These are phyloP conservation scores for Plasmodium coatneyi DNA, from an alignment of 169 alveolate genomes.

Conservation along the genomic window DNA sequence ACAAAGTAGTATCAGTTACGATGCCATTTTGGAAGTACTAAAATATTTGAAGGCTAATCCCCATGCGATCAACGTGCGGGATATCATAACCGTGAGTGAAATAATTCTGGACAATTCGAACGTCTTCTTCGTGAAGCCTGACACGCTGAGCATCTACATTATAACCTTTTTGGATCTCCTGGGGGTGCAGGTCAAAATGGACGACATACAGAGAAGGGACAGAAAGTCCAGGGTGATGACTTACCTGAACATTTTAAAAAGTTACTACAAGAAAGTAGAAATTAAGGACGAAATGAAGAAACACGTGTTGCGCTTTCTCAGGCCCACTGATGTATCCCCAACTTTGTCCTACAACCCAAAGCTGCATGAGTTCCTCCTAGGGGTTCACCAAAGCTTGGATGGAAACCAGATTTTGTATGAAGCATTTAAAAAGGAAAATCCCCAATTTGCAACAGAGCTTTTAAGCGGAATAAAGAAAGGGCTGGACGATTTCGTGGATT, in stretches of 20 bases:
- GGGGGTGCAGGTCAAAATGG: conserved; percentile 28
- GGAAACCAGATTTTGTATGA: conserved; percentile 7
- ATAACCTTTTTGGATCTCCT: conserved; percentile 12
- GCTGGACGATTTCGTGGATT: conserved; percentile 3
- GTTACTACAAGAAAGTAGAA: neutral
- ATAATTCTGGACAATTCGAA: conserved; percentile 11
- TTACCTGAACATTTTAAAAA: conserved; percentile 25
- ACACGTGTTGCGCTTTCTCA: neutral
- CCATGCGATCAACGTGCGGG: neutral
- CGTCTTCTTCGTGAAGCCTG: neutral
- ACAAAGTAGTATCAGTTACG: neutral
- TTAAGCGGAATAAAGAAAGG: conserved; percentile 11
- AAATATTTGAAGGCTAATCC: conserved; percentile 19
- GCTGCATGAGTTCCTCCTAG: conserved; percentile 10
- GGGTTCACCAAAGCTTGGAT: conserved; percentile 11
- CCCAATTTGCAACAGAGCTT: neutral
- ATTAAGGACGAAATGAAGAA: conserved; percentile 8
- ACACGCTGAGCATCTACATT: neutral
- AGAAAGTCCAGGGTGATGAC: neutral
- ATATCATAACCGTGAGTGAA: conserved; percentile 19
- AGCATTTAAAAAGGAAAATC: conserved; percentile 15
- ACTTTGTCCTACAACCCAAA: neutral
- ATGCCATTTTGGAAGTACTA: conserved; percentile 27
- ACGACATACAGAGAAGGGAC: neutral
- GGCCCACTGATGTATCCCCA: neutral